Conservation (phyloP, 495 filamentous ascomycete genomes). For the Penicillium psychrofluorescens region DNA sequence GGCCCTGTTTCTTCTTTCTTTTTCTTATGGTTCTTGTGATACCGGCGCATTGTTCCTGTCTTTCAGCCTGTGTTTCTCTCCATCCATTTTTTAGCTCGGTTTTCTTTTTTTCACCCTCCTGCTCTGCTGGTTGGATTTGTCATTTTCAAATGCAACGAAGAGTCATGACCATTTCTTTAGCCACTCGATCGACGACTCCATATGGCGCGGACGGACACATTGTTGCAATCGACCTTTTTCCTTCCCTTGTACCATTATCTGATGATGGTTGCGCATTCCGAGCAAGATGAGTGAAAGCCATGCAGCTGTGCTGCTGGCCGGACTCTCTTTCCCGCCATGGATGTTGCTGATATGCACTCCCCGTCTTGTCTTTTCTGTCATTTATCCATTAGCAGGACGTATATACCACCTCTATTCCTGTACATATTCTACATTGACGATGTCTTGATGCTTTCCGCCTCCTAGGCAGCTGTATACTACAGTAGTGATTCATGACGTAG, state of each 20-base stretch:
- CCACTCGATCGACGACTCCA: neutral
- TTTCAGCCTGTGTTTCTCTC: slow-evolving; percentile 4
- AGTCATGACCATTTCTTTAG: slow-evolving; percentile 30
- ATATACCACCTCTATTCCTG: slow-evolving; percentile 1
- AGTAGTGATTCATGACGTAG: slow-evolving; percentile 14
- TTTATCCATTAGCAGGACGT: neutral
- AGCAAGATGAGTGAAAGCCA: neutral
- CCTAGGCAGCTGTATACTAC: neutral
- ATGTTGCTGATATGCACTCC: neutral
- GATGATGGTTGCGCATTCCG: neutral
- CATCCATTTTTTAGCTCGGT: slow-evolving; percentile 15
- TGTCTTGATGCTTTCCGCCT: neutral
- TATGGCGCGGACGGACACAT: slow-evolving; percentile 1
- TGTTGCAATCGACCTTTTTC: neutral
- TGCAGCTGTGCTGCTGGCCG: neutral
- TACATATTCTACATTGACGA: slow-evolving; percentile 1
- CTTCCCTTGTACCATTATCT: slow-evolving; percentile 3
- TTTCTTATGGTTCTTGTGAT: slow-evolving; percentile 11
- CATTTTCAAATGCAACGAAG: slow-evolving; percentile 41
- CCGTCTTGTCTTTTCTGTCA: neutral
- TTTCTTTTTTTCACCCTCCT: slow-evolving; percentile 7
- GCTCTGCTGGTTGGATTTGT: slow-evolving; percentile 21
- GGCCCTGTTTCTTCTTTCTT: slow-evolving; percentile 20
- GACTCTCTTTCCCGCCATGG: neutral
- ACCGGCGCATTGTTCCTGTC: slow-evolving; percentile 4